A percentile compares a stretch with the other conserved stretches of the same genome.
Conservation (phyloP, 2,329 filamentous ascomycete species). For the Botryotinia calthae region DNA sequence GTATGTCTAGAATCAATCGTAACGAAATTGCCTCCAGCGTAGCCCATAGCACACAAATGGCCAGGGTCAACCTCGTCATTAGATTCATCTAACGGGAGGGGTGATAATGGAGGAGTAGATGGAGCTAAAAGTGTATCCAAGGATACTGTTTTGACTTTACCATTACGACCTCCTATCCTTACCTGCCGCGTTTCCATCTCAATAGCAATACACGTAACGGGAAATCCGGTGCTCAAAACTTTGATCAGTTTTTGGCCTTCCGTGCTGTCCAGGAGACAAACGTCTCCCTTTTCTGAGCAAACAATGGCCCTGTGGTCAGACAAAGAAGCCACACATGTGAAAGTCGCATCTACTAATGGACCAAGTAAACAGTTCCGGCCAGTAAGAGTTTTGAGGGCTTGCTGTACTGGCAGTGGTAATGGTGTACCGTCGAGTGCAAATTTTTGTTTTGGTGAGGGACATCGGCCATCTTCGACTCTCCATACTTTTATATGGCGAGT, state of each 20-base stretch:
- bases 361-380: constrained; percentile 89
- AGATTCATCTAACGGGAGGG: constrained; percentile 27
- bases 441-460: constrained; percentile 63
- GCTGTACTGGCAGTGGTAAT: constrained; percentile 39
- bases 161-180: constrained; percentile 41
- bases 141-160: constrained; percentile 49
- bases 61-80: constrained; percentile 36
- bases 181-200: constrained; percentile 39
- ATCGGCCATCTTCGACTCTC: constrained; percentile 69
- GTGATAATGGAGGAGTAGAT: constrained; percentile 37
- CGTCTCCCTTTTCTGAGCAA: constrained; percentile 81
- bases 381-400: constrained; percentile 65
- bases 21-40: constrained; percentile 63
- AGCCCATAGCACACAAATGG: constrained; percentile 64
- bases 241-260: constrained; percentile 69
- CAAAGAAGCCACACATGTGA: constrained; percentile 72
- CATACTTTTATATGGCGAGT: constrained; percentile 92
- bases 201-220: constrained; percentile 43
- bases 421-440: constrained; percentile 47
- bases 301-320: constrained; percentile 74
- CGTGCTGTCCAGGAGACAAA: constrained; percentile 81
- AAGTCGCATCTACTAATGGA: constrained; percentile 75
- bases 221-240: constrained; percentile 64
- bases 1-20: constrained; percentile 73
- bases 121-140: constrained; percentile 43